phyloP scores from a whole-genome alignment of 2,329 filamentous ascomycete species.

The Stromatinia cepivora region DNA sequence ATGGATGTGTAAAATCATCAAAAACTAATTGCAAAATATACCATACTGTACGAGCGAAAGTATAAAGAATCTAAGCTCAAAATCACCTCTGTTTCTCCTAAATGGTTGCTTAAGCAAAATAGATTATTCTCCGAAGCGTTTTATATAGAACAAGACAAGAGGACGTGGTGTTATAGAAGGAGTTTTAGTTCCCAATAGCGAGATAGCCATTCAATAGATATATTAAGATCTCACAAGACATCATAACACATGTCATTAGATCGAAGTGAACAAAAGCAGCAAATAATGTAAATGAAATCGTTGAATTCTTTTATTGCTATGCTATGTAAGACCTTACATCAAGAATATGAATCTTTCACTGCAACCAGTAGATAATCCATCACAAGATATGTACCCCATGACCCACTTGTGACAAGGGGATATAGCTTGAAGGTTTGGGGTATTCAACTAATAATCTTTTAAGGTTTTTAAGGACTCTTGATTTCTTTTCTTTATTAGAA shows the following conservation, averaged over 20 bases:
- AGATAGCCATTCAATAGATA: too few relatives aligned
- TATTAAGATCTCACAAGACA: background rate
- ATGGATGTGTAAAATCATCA: too few relatives aligned
- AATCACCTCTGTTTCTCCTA: too few relatives aligned
- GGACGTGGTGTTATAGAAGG: background rate
- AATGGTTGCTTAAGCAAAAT: background rate
- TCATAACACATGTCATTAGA: background rate
- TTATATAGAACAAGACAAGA: too few relatives aligned
- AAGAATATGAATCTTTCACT: background rate
- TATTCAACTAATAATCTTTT: too few relatives aligned
- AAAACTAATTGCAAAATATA: background rate
- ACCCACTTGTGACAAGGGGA: too few relatives aligned
- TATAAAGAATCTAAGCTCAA: background rate
- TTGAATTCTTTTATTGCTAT: slow-evolving; percentile 1
- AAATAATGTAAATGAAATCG: background rate
- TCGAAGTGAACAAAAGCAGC: background rate
- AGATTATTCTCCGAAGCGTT: too few relatives aligned
- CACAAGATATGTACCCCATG: background rate
- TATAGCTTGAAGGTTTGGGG: too few relatives aligned
- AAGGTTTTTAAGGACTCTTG: too few relatives aligned
- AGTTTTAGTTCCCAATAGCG: background rate
- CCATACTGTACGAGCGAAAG: background rate
- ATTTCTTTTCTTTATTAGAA: too few relatives aligned
- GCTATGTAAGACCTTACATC: background rate
- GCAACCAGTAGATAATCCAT: background rate